Conservation (phyloP, 2,329 filamentous ascomycete species). For the Aspergillus terreus region DNA sequence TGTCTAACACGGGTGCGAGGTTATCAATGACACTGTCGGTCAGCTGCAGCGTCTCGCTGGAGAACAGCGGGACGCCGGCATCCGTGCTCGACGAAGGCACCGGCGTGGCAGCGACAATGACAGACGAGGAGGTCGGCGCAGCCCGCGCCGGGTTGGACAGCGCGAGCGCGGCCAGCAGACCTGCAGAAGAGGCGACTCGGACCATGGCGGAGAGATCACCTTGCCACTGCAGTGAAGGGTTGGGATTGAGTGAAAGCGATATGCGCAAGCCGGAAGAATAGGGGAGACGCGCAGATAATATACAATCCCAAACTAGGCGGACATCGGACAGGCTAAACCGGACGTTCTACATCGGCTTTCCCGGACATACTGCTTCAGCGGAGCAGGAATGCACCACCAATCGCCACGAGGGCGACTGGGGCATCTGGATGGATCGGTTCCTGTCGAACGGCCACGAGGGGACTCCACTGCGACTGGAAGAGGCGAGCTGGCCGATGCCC, state of each 20-base stretch:
- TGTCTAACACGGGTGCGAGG: conserved; percentile 6
- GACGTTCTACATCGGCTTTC: neutral
- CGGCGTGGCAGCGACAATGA: conserved; percentile 8
- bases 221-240: neutral
- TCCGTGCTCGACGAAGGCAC: conserved; percentile 1
- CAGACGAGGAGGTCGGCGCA: conserved; percentile 6
- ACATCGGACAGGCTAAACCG: neutral
- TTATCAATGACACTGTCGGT: conserved; percentile 18
- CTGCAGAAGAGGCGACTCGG: conserved; percentile 4
- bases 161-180: conserved; percentile 14
- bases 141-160: conserved; percentile 12
- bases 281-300: neutral
- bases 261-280: neutral
- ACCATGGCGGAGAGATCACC: neutral
- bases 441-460: neutral
- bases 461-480: neutral
- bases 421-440: too few relatives aligned
- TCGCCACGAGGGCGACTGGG: too few relatives aligned
- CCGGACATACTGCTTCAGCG: neutral
- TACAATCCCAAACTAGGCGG: neutral
- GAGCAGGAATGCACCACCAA: neutral
- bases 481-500: neutral
- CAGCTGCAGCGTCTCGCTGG: conserved; percentile 24
- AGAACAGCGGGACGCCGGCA: conserved; percentile 19
- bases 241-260: neutral